Evolutionary conservation across 2,329 filamentous ascomycete species (phyloP).

Genomic region (Verticillium nonalfalfae): DNA sequence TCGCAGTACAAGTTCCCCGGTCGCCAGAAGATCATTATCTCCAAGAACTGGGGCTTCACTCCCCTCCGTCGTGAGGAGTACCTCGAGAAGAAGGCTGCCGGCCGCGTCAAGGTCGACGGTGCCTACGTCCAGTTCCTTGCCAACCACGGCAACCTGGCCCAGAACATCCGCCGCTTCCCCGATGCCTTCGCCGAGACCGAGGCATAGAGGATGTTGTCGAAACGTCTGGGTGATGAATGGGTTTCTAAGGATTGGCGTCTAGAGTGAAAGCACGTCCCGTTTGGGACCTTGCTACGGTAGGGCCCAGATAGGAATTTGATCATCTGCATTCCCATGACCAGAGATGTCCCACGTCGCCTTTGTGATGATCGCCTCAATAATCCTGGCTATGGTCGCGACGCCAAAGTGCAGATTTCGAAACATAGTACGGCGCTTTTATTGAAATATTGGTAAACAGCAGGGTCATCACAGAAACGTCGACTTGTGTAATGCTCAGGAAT

Average conservation of each 20-base stretch:
- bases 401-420: too few species aligned
- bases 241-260: slow-evolving; percentile 33
- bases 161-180: slow-evolving; percentile 94
- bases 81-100: slow-evolving; percentile 87
- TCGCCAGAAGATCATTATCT: slow-evolving; percentile 99
- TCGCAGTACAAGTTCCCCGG: slow-evolving; percentile 99
- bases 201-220: slow-evolving; percentile 35
- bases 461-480: too few species aligned
- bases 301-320: slow-evolving; percentile 15
- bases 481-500: too few species aligned
- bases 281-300: slow-evolving; percentile 12
- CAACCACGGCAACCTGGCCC: slow-evolving; percentile 79
- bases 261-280: slow-evolving; percentile 30
- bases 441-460: too few species aligned
- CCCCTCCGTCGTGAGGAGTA: slow-evolving; percentile 97
- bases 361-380: not conserved
- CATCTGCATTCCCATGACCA: slow-evolving; percentile 12
- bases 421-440: too few species aligned
- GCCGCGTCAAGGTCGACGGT: slow-evolving; percentile 93
- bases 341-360: not conserved
- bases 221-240: slow-evolving; percentile 5
- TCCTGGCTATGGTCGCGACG: not conserved
- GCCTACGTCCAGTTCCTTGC: slow-evolving; percentile 99
- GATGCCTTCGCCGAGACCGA: slow-evolving; percentile 65
- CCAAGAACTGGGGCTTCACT: slow-evolving; percentile 99